phyloP scores from a whole-genome alignment of 768 basidiomycete genomes.

The Postia placenta region DNA sequence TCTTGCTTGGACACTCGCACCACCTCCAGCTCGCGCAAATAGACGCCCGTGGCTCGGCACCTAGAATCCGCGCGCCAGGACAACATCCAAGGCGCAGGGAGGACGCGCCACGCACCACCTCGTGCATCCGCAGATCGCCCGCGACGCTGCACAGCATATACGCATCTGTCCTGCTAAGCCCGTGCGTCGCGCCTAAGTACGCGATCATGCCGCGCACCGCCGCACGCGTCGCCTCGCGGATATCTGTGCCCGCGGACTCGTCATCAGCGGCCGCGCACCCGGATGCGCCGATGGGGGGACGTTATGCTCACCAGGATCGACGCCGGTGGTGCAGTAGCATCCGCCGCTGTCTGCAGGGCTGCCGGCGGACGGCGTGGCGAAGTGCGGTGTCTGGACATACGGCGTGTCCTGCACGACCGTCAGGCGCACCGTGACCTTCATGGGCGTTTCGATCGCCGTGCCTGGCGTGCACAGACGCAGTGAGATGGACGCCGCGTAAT shows the following conservation, averaged over 20 bases:
- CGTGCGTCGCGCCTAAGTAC: slow-evolving; percentile 39
- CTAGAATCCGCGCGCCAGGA: no score
- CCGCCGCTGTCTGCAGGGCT: slow-evolving; percentile 24
- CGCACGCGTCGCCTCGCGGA: slow-evolving; percentile 47
- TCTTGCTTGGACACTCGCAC: no score
- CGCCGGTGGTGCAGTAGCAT: slow-evolving; percentile 54
- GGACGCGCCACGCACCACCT: slow-evolving; percentile 37
- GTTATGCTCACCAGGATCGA: slow-evolving; percentile 36
- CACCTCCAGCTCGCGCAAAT: no score
- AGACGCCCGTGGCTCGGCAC: no score
- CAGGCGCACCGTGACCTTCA: slow-evolving; percentile 47
- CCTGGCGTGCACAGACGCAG: slow-evolving; percentile 26
- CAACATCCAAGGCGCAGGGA: slow-evolving; percentile 2
- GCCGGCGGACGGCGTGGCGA: slow-evolving; percentile 36
- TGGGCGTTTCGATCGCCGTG: slow-evolving; percentile 60
- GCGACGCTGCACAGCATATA: slow-evolving; percentile 61
- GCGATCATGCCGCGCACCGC: slow-evolving; percentile 56
- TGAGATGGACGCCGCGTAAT: not conserved
- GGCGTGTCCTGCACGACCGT: slow-evolving; percentile 52
- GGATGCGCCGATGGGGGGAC: no score
- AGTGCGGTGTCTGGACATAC: slow-evolving; percentile 56
- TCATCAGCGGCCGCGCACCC: no score
- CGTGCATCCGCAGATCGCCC: slow-evolving; percentile 54
- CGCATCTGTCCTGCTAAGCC: slow-evolving; percentile 41
- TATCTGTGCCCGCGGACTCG: slow-evolving; percentile 28